Evolutionary conservation across 257 asterid genomes (phyloP).

Genomic region (Linaria vulgaris): DNA sequence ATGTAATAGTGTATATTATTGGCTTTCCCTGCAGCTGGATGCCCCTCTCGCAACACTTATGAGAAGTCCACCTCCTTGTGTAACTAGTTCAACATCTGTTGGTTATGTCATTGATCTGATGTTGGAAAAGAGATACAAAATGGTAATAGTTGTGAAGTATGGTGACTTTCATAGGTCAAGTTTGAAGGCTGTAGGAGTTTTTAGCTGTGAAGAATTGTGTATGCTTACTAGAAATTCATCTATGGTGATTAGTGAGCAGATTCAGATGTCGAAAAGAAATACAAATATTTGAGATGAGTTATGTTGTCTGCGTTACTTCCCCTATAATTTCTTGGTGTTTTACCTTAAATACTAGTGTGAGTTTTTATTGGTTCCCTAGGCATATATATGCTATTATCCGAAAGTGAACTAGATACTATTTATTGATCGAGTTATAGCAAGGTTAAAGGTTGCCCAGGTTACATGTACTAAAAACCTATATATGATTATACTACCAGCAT

Average conservation of each 20-base stretch:
- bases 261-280: conserved; percentile 32
- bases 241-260: conserved; percentile 29
- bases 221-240: conserved; percentile 38
- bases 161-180: conserved; percentile 43
- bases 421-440: background rate
- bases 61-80: conserved; percentile 64
- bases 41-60: conserved; percentile 53
- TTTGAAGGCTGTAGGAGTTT: conserved; percentile 57
- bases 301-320: conserved; percentile 18
- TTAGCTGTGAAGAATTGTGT: conserved; percentile 45
- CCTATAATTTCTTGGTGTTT: conserved; percentile 3
- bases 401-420: background rate
- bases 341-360: conserved; percentile 9
- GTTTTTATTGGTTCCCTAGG: conserved; percentile 11
- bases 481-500: background rate
- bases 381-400: background rate
- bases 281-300: conserved; percentile 36
- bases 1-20: conserved; percentile 6
- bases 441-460: background rate
- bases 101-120: conserved; percentile 54
- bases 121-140: conserved; percentile 54
- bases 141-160: conserved; percentile 51
- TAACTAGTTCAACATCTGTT: conserved; percentile 50
- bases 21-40: conserved; percentile 49
- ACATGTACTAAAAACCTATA: background rate